Evolutionary conservation across 164 flowering plant genomes (phyloP).

Genomic region (Akebia trifoliata): DNA sequence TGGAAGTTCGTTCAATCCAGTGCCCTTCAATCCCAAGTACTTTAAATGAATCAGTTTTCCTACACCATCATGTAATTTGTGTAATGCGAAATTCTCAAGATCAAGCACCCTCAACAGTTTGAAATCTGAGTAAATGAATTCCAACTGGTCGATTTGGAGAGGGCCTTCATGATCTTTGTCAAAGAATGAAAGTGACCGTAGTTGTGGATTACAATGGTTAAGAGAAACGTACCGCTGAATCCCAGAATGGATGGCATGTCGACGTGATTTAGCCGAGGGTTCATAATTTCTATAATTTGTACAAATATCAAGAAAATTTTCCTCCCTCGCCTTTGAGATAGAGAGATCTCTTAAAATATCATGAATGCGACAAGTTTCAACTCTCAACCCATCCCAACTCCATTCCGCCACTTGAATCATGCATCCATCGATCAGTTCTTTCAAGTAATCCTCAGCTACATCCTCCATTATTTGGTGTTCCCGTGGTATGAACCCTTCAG

Average conservation of each 20-base stretch:
- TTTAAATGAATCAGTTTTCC: slow-evolving; percentile 23
- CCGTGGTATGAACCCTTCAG: slow-evolving; percentile 1
- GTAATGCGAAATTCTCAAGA: background rate
- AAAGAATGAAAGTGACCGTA: background rate
- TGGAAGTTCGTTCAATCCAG: slow-evolving; percentile 5
- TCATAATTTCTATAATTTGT: too few relatives aligned
- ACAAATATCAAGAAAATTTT: slow-evolving; percentile 3
- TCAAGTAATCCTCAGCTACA: slow-evolving; percentile 16
- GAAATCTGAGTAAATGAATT: background rate
- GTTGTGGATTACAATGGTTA: background rate
- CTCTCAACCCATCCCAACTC: slow-evolving; percentile 1
- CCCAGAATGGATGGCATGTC: background rate
- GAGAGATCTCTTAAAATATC: slow-evolving; percentile 16
- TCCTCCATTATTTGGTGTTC: slow-evolving; percentile 8
- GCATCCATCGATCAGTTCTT: slow-evolving; percentile 7
- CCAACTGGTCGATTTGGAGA: background rate
- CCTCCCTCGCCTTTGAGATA: slow-evolving; percentile 10
- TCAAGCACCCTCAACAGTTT: slow-evolving; percentile 8
- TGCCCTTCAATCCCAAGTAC: slow-evolving; percentile 16
- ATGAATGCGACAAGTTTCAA: slow-evolving; percentile 13
- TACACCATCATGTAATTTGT: background rate
- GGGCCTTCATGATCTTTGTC: too few relatives aligned
- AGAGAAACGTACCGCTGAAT: background rate
- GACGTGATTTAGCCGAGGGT: background rate
- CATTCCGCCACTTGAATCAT: slow-evolving; percentile 3